Evolutionary conservation across 169 alveolate genomes (phyloP), one percentile per base, ranked within the genome.

Genomic region (Plasmodium malariae): DNA sequence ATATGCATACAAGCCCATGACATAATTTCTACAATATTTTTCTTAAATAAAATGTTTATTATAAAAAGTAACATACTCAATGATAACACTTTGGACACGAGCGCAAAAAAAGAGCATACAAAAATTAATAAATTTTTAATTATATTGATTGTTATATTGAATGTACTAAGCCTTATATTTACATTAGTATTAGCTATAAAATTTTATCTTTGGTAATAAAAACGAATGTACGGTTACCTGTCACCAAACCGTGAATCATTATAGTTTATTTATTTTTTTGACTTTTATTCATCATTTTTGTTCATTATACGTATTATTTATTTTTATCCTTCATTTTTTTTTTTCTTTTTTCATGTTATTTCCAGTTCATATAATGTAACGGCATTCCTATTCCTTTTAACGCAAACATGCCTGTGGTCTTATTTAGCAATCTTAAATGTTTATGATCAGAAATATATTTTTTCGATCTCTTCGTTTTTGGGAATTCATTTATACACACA

Each of bases 391-490:
- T 70, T 80, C 32, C 67, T 80, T 45, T 57, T 51, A 54, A 68
- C 90, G 34, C 90, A 80, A 67, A 80, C 90, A 40, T 80, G 90
- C 30, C 48, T 80, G 59, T 80, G 90, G 90, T 30, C 85, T 1
- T 80, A 80, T 45, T 34, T 67, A 70, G 90, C 90, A 45, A 80
- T 80, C 54, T 43, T 80, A 71, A 80, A 80, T 71, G 40, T 80
- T 12, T 80, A 80, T 71, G 90, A 80, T 14, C 34, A 80, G 36
- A 80, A 80, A 59, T 80, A 49, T 34, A 32, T 80, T 34, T 80
- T 80, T 80, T 80, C 90, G 12, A 21, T 48, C 30, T 80, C 80
- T 12, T 37, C 90, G 49, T 80, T 80, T 28, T 80, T 80, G 5
- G 90, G 90, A 80, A 48, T 80, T 54, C 55, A 80, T 28, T 80